phyloP scores from a whole-genome alignment of 148 eudicot genomes.

The Talinum fruticosum region DNA sequence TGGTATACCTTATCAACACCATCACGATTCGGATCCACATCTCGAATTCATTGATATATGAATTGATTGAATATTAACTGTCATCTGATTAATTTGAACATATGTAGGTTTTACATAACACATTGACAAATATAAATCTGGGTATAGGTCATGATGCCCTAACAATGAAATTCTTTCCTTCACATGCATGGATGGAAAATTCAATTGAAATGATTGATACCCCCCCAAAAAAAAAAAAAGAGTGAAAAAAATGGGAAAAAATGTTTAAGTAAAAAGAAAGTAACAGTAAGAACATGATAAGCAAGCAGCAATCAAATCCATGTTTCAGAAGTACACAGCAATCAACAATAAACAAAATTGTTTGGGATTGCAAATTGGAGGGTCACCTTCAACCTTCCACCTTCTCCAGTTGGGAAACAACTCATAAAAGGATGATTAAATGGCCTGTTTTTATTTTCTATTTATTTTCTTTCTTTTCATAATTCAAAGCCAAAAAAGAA shows the following conservation, averaged over 20 bases:
- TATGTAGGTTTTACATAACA: too few relatives aligned
- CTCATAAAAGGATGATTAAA: constrained; percentile 18
- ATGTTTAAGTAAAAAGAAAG: background rate
- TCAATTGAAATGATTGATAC: constrained; percentile 1
- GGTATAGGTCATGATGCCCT: too few relatives aligned
- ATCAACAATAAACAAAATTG: constrained; percentile 12
- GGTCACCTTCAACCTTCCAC: constrained; percentile 20
- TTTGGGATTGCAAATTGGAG: constrained; percentile 9
- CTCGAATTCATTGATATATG: too few relatives aligned
- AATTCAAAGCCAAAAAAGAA: background rate
- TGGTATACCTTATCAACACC: too few relatives aligned
- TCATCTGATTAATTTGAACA: too few relatives aligned
- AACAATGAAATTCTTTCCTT: too few relatives aligned
- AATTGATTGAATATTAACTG: too few relatives aligned
- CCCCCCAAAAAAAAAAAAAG: too few relatives aligned
- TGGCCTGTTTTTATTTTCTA: background rate
- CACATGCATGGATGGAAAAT: background rate
- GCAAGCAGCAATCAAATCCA: constrained; percentile 27
- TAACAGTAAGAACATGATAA: background rate
- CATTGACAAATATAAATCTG: too few relatives aligned
- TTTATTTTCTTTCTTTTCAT: background rate
- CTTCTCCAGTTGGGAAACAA: constrained; percentile 26
- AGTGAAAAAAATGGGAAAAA: background rate
- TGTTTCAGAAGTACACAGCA: constrained; percentile 29
- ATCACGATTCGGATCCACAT: too few relatives aligned